These are phyloP conservation scores for Rutstroemia sp. DNA, from an alignment of 2,329 filamentous ascomycete genomes.

Conservation along the genomic window DNA sequence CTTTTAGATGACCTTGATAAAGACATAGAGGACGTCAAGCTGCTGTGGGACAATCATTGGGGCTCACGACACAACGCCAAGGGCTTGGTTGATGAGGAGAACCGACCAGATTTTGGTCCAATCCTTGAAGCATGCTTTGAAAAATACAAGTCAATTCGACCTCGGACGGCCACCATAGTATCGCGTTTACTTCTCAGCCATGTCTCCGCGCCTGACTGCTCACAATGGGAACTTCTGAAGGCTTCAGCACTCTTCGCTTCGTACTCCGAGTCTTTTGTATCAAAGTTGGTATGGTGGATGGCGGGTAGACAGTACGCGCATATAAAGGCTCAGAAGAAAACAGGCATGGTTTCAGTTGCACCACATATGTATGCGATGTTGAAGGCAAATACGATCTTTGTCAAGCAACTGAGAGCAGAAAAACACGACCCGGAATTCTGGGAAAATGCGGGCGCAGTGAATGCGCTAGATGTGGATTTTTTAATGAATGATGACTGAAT, in stretches of 20 bases:
- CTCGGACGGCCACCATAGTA: constrained; percentile 13
- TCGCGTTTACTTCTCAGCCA: constrained; percentile 15
- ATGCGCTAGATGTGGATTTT: background rate
- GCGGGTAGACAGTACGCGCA: constrained; percentile 23
- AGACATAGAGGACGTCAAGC: background rate
- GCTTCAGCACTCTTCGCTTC: constrained; percentile 33
- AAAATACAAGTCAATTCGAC: constrained; percentile 21
- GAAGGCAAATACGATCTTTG: constrained; percentile 13
- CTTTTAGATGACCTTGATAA: background rate
- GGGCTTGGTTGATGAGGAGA: background rate
- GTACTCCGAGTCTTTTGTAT: constrained; percentile 2
- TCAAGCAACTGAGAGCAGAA: background rate
- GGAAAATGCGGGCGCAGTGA: background rate
- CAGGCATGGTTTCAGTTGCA: constrained; percentile 1
- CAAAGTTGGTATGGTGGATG: constrained; percentile 24
- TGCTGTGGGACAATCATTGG: background rate
- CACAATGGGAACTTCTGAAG: constrained; percentile 38
- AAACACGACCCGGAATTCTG: background rate
- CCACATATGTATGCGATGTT: constrained; percentile 17
- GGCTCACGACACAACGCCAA: background rate
- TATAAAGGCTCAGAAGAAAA: constrained; percentile 18
- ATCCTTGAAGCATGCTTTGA: constrained; percentile 13
- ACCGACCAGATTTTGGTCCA: background rate
- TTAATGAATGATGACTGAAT: background rate
- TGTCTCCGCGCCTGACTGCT: constrained; percentile 12